Evolutionary conservation across 768 basidiomycete species (phyloP), one percentile per base, ranked within the genome.

Genomic region (Cyathus striatus): DNA sequence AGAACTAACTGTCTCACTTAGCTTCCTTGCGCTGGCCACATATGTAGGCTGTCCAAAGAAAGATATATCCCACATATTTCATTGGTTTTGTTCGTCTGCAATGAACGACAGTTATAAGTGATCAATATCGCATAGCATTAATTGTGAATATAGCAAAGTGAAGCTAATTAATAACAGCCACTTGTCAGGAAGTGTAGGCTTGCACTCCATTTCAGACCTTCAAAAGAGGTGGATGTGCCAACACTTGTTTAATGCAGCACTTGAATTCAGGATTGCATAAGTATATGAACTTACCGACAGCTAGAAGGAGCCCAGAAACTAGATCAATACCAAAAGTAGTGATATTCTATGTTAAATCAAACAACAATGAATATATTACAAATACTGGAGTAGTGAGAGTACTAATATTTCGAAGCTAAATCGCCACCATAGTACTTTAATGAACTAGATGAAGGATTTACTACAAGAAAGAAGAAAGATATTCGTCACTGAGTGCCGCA

Each of bases 191-290:
- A 83, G 53, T 13, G 53, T 55, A 23, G 84, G 54, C 41, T 59
- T 72, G 34, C 60, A 60, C 40, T 80, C 70, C 10, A 90, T 84
- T 3, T 83, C 78, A 2, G 82, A 74, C 4, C 76, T 70, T 2
- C 91, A 91, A 49, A 81, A 76, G 20, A 92, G 49, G 43, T 81
- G 69, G 24, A 93, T 70, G 1, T 44, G 0, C 91, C 90, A n/a
- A 60, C 55, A 4, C 72, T 58, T 0, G 87, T 89, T 2, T 86
- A 89, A 84, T 36, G 23, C 20, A 38, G 23, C 36, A 17, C 6
- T 26, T 24, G 16, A 12, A 23, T 26, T 17, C 40, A 42, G 25
- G 7, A 27, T 3, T 27, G 30, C 20, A 36, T 33, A 16, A 36
- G 46, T 18, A 39, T n/a, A n/a, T n/a, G n/a, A n/a, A n/a, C 65